phyloP scores from a whole-genome alignment of 768 basidiomycete species.

The Phanerochaete sordida region DNA sequence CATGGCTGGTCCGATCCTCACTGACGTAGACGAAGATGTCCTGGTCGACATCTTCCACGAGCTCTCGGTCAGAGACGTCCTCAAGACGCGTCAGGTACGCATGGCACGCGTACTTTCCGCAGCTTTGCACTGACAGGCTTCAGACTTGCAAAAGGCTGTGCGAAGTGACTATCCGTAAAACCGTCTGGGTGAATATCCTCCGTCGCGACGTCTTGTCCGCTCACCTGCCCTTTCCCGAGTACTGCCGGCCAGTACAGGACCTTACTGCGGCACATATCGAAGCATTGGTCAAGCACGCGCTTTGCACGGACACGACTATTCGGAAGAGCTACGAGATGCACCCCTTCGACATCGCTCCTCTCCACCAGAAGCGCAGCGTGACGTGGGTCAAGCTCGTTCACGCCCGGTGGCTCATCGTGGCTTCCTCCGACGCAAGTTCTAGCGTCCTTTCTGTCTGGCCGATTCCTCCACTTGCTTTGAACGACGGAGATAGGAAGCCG shows the following conservation, averaged over 20 bases:
- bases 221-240: background rate
- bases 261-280: background rate
- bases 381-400: conserved; percentile 1
- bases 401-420: background rate
- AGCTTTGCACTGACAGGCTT: background rate
- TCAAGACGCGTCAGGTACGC: background rate
- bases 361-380: background rate
- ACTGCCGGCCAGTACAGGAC: background rate
- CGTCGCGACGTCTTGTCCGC: background rate
- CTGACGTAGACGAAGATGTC: background rate
- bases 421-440: background rate
- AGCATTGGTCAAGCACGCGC: background rate
- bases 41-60: background rate
- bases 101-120: background rate
- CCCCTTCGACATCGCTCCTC: background rate
- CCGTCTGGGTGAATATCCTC: background rate
- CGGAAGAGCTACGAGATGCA: too few species aligned
- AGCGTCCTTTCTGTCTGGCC: background rate
- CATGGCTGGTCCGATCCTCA: background rate
- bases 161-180: background rate
- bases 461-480: background rate
- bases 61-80: background rate
- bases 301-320: background rate
- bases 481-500: too few species aligned
- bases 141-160: background rate